Percentiles rank a stretch among this genome's conserved stretches.
Conservation (phyloP, 495 filamentous ascomycete genomes). For the Penicillium turbatum region DNA sequence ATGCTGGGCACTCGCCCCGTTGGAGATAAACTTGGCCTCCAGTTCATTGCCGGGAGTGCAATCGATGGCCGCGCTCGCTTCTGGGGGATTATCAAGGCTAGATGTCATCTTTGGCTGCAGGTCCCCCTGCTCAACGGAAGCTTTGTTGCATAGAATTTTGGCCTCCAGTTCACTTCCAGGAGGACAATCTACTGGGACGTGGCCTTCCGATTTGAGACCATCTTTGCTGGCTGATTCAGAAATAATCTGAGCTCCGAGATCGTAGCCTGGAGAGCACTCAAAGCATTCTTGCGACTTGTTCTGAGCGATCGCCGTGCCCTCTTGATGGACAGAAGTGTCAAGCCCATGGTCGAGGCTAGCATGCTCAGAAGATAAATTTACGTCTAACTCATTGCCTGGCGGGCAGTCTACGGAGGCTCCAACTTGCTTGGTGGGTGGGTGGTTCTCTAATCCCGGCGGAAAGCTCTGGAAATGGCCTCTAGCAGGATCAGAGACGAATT, state of each 20-base stretch:
- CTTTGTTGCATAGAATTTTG: slow-evolving; percentile 8
- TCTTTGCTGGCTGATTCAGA: neutral
- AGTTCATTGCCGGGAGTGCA: slow-evolving; percentile 11
- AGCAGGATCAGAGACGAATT: slow-evolving; percentile 9
- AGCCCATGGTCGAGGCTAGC: neutral
- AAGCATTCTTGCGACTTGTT: neutral
- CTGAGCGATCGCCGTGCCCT: too few relatives aligned
- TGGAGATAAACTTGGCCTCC: slow-evolving; percentile 10
- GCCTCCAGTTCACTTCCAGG: slow-evolving; percentile 13
- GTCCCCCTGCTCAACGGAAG: neutral
- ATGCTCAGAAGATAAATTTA: neutral
- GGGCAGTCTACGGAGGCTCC: slow-evolving; percentile 10
- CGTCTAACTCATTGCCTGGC: slow-evolving; percentile 3
- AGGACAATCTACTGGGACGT: slow-evolving; percentile 10
- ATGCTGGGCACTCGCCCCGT: neutral
- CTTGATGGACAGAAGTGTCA: neutral
- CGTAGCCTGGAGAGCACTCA: neutral
- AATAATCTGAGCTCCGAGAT: neutral
- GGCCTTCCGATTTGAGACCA: neutral
- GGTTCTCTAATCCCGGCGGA: neutral
- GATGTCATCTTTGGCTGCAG: neutral
- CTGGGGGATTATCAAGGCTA: neutral
- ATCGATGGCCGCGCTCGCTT: slow-evolving; percentile 3
- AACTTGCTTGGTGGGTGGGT: neutral
- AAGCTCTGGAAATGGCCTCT: neutral